phyloP scores from a whole-genome alignment of 768 basidiomycete genomes.

The Coprinopsis marcescibilis region DNA sequence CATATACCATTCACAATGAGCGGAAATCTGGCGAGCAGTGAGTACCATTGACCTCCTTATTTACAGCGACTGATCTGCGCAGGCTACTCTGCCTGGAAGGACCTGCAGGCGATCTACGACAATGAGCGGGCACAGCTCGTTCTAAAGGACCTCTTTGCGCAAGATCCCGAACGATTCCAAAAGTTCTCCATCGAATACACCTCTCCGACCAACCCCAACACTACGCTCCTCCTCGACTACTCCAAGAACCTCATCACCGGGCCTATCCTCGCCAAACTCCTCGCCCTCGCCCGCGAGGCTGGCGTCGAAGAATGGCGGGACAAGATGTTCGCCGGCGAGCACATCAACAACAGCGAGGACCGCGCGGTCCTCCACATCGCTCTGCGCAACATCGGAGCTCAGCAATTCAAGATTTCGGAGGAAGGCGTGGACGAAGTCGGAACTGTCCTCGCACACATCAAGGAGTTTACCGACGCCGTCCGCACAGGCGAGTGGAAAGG shows the following conservation, averaged over 20 bases:
- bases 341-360: conserved; percentile 98
- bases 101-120: conserved; percentile 82
- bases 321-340: conserved; percentile 92
- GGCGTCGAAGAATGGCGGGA: conserved; percentile 79
- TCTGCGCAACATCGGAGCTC: conserved; percentile 70
- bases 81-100: conserved; percentile 91
- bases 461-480: conserved; percentile 79
- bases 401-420: conserved; percentile 79
- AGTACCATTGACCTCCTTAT: neutral
- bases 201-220: conserved; percentile 56
- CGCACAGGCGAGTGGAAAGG: conserved; percentile 91
- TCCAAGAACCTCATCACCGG: conserved; percentile 94
- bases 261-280: conserved; percentile 71
- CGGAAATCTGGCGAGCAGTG: conserved; percentile 2
- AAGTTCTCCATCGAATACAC: conserved; percentile 79
- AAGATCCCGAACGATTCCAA: conserved; percentile 81
- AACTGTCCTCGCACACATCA: conserved; percentile 85
- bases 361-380: conserved; percentile 96
- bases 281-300: conserved; percentile 81
- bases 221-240: conserved; percentile 89
- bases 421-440: conserved; percentile 77
- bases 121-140: conserved; percentile 65
- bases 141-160: conserved; percentile 88
- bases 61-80: neutral
- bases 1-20: conserved; percentile 4